Base-by-base conservation (phyloP, 495 filamentous ascomycete genomes). In the Podospora tetraspora region DNA sequence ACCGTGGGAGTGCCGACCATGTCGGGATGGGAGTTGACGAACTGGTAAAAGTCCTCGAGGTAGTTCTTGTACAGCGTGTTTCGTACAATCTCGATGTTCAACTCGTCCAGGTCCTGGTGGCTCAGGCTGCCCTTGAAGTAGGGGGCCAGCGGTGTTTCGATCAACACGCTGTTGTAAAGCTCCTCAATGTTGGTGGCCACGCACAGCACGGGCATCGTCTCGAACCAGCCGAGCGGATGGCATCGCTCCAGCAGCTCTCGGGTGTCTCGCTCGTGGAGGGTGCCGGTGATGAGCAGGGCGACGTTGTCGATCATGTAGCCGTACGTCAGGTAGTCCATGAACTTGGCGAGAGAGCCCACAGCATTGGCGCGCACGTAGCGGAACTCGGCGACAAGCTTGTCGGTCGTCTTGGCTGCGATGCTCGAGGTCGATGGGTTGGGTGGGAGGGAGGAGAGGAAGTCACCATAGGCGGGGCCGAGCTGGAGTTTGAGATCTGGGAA, bases 241-340 rank as follows among this genome's bases (percentile, higher is more conserved):
- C 96, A 98, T 74, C 95, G 87, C 72, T 97, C 95, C 63, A 99
- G 81, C 71, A 99, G 87, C 80, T 99, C 96, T 57, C 94, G 87
- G 16, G 96, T 99, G 81, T 99, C 96, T 75, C 95, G 88, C 81
- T 98, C 96, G 79, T 98, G 95, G 22, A 99, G 86, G 22, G 96
- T 99, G 69, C 96, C 95, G 52, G 95, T 99, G 79, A 99, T 99
- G 73, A 99, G 88, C 24, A 99, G 89, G 27, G 95, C 96, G 57
- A 99, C 93, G 77, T 99, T 99, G 80, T 99, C 95, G 79, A 99
- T 99, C 95, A 99, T 99, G 84, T 99, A 99, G 60, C 92, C 93
- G 75, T 99, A 98, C 12, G 94, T 98, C 66, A 99, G 82, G 78
- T 97, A 99, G 75, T 97, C 92, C 82, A 98, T 89, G 79, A 99